These are phyloP conservation scores for Geosmithia putterillii DNA, from an alignment of 2,329 filamentous ascomycete genomes.

Conservation along the genomic window DNA sequence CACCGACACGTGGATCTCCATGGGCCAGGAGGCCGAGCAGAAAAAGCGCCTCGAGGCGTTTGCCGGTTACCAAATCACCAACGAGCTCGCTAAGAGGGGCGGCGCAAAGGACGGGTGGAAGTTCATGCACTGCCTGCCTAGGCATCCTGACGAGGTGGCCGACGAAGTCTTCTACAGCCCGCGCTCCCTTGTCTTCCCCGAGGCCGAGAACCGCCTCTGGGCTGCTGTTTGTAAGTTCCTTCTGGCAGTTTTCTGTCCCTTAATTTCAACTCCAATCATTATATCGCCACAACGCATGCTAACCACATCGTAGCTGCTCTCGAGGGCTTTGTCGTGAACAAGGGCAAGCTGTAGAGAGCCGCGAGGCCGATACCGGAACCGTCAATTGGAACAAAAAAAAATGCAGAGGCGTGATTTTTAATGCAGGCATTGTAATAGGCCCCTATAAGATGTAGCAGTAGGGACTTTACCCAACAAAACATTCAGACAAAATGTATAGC, in stretches of 20 bases:
- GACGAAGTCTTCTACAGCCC: slow-evolving; percentile 91
- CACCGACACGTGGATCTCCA: slow-evolving; percentile 96
- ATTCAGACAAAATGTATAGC: background rate
- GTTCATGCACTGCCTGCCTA: slow-evolving; percentile 96
- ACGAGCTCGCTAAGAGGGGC: slow-evolving; percentile 68
- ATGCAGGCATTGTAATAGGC: background rate
- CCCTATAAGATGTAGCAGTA: background rate
- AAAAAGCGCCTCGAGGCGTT: slow-evolving; percentile 70
- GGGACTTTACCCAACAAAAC: background rate
- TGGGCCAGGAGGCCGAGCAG: slow-evolving; percentile 88
- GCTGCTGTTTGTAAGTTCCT: slow-evolving; percentile 58
- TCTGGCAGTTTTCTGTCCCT: background rate
- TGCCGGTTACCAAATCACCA: slow-evolving; percentile 81
- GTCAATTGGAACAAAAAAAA: slow-evolving; percentile 2
- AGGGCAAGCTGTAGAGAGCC: slow-evolving; percentile 53
- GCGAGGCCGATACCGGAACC: background rate
- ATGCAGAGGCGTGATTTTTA: background rate
- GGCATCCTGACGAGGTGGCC: slow-evolving; percentile 83
- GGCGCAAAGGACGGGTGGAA: slow-evolving; percentile 85
- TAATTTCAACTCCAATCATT: background rate
- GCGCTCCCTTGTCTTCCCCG: slow-evolving; percentile 78
- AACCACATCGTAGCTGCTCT: slow-evolving; percentile 44
- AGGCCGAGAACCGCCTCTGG: slow-evolving; percentile 92
- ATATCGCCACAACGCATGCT: background rate
- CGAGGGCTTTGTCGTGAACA: slow-evolving; percentile 89